Base-by-base conservation (phyloP, 371 early-diverging fungal species). In the Smittium culicis region DNA sequence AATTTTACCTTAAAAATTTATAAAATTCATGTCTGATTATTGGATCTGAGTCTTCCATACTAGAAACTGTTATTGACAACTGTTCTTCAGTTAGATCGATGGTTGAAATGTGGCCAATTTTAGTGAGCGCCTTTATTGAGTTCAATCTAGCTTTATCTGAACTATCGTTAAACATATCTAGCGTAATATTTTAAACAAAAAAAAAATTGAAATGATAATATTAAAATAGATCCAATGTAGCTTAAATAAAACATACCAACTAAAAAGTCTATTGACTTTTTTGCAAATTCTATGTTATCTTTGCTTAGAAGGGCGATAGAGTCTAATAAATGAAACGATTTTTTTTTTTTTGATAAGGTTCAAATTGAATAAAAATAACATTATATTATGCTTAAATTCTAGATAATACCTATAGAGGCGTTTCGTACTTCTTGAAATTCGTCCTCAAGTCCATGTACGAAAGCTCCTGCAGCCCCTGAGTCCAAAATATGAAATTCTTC, bases 101-200 rank as follows among this genome's bases (percentile, higher is more conserved):
- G 0, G 74, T 72, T 24, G 80, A 69, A 14, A 75, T 73, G 0
- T 76, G 73, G 0, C 88, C 90, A 32, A 94, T 86, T 55, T 83
- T 83, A 34, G 79, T 77, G 29, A 94, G 81, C 66, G 85, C 88
- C 31, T 81, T 79, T 56, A 93, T 82, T 0, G 93, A 85, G 62
- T 88, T 86, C n/a, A 88, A 71, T 11, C 94, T 86, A 2, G 93
- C 90, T 35, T 78, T 76, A 64, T 86, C 86, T 69, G 88, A 87
- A 70, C 92, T 92, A 72, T 94, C 94, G 75, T 93, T 92, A 70
- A 93, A 90, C 91, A 93, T 93, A 65, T 93, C 94, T 62, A 62
- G 16, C 5, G 8, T 11, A 86, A 14, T 45, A 45, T 20, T 20
- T 14, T 8, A 14, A 14, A 8, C 45, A 45, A 45, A 45, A 14